Percentiles rank a stretch among this genome's conserved stretches.
phyloP scores from a whole-genome alignment of 257 asterid genomes.

The Phtheirospermum japonicum region DNA sequence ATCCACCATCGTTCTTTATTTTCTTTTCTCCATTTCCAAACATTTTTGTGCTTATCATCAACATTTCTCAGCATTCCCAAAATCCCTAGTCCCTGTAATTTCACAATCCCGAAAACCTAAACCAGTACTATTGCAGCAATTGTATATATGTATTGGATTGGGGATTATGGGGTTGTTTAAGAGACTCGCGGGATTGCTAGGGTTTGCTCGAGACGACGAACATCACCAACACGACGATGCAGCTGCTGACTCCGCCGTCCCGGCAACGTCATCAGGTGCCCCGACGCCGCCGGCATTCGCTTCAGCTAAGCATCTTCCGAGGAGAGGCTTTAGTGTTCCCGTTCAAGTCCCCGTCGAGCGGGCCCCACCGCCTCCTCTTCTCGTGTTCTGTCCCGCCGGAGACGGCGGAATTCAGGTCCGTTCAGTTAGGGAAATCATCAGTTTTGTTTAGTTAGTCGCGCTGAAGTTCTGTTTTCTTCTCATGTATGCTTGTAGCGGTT shows the following conservation, averaged over 20 bases:
- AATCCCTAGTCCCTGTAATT: slow-evolving; percentile 10
- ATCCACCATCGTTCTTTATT: no score
- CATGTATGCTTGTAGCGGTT: neutral
- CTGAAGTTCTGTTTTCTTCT: neutral
- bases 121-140: slow-evolving; percentile 18
- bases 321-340: slow-evolving; percentile 79
- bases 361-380: slow-evolving; percentile 51
- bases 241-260: slow-evolving; percentile 32
- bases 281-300: slow-evolving; percentile 34
- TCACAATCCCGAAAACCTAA: slow-evolving; percentile 27
- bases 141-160: slow-evolving; percentile 35
- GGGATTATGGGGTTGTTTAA: slow-evolving; percentile 57
- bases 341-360: slow-evolving; percentile 67
- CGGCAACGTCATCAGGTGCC: slow-evolving; percentile 28
- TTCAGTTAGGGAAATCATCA: neutral
- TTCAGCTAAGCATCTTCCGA: slow-evolving; percentile 48
- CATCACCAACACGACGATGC: slow-evolving; percentile 38
- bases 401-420: slow-evolving; percentile 87
- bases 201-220: slow-evolving; percentile 58
- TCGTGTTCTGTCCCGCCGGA: slow-evolving; percentile 58
- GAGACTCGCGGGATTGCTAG: slow-evolving; percentile 51
- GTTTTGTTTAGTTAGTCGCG: slow-evolving; percentile 5
- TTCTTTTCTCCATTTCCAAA: no score
- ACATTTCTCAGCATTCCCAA: neutral
- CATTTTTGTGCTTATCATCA: slow-evolving; percentile 1